Evolutionary conservation across 371 early-diverging fungal species (phyloP).

Genomic region (Blakeslea trispora): DNA sequence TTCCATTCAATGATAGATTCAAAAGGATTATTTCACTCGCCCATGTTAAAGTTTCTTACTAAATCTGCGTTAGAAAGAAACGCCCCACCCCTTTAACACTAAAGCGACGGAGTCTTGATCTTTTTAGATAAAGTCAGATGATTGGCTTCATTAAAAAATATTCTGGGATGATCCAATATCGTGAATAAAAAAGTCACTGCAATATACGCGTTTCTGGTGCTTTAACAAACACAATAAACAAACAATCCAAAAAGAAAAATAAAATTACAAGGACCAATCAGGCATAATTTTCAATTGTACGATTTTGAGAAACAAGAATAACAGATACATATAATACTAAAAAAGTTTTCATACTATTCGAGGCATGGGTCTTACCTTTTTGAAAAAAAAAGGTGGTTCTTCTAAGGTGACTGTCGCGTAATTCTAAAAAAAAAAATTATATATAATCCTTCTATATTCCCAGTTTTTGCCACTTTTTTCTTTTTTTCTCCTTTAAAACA

Average conservation of each 20-base stretch:
- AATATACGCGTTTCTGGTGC: neutral
- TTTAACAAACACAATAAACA: no score
- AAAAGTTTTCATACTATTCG: slow-evolving; percentile 13
- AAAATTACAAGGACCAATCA: neutral
- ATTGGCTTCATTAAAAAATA: slow-evolving; percentile 12
- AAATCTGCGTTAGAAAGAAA: no score
- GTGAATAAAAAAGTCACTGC: slow-evolving; percentile 18
- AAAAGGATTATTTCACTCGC: no score
- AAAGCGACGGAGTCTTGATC: slow-evolving; percentile 19
- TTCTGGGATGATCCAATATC: slow-evolving; percentile 10
- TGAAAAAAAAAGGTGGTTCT: neutral
- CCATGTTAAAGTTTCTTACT: no score
- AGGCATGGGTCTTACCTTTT: slow-evolving; percentile 23
- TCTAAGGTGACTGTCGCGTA: slow-evolving; percentile 16
- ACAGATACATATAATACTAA: no score
- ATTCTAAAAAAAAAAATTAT: slow-evolving; percentile 7
- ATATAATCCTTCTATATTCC: neutral
- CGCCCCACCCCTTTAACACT: neutral
- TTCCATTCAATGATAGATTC: no score
- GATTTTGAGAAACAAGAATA: slow-evolving; percentile 15
- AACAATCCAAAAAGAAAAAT: neutral
- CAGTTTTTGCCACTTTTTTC: slow-evolving; percentile 6
- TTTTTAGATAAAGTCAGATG: slow-evolving; percentile 18
- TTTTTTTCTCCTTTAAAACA: slow-evolving; percentile 8
- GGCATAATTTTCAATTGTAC: slow-evolving; percentile 6